These are phyloP conservation scores for Cladosporium halotolerans DNA, from an alignment of 2,329 filamentous ascomycete genomes.

Conservation along the genomic window DNA sequence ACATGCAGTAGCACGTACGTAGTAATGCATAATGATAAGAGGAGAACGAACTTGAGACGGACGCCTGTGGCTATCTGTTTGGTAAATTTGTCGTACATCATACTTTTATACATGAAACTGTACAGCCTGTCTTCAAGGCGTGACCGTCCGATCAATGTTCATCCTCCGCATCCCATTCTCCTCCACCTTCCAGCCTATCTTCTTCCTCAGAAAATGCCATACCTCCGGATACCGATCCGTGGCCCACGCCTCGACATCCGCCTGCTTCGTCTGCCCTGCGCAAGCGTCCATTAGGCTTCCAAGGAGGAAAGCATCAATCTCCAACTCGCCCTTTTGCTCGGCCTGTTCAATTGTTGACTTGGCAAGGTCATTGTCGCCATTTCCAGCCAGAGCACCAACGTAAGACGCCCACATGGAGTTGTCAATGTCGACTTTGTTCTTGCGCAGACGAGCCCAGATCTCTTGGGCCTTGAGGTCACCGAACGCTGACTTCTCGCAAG, in stretches of 20 bases:
- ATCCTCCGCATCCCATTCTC: slow-evolving; percentile 17
- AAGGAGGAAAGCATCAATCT: slow-evolving; percentile 68
- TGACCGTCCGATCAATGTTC: slow-evolving; percentile 21
- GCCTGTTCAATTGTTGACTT: slow-evolving; percentile 61
- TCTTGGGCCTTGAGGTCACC: slow-evolving; percentile 43
- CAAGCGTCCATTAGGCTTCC: slow-evolving; percentile 71
- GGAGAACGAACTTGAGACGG: too few species aligned
- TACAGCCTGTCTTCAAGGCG: background rate
- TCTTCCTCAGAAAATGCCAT: slow-evolving; percentile 60
- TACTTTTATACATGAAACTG: background rate
- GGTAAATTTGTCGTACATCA: background rate
- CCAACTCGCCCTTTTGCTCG: slow-evolving; percentile 58
- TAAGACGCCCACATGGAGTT: slow-evolving; percentile 69
- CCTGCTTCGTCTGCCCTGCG: slow-evolving; percentile 53
- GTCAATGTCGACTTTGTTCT: slow-evolving; percentile 74
- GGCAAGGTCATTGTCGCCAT: slow-evolving; percentile 63
- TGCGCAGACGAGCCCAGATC: slow-evolving; percentile 65
- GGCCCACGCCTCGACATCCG: slow-evolving; percentile 69
- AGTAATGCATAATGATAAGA: too few species aligned
- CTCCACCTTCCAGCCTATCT: slow-evolving; percentile 33
- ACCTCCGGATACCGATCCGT: slow-evolving; percentile 58
- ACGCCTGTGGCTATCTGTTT: too few species aligned
- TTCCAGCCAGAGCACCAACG: slow-evolving; percentile 66
- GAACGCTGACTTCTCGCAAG: slow-evolving; percentile 58
- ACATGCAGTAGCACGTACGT: too few species aligned